Percentiles rank a stretch among this genome's conserved stretches.
These are phyloP conservation scores for Fonsecaea pugnacius DNA, from an alignment of 2,329 filamentous ascomycete species.

Conservation along the genomic window DNA sequence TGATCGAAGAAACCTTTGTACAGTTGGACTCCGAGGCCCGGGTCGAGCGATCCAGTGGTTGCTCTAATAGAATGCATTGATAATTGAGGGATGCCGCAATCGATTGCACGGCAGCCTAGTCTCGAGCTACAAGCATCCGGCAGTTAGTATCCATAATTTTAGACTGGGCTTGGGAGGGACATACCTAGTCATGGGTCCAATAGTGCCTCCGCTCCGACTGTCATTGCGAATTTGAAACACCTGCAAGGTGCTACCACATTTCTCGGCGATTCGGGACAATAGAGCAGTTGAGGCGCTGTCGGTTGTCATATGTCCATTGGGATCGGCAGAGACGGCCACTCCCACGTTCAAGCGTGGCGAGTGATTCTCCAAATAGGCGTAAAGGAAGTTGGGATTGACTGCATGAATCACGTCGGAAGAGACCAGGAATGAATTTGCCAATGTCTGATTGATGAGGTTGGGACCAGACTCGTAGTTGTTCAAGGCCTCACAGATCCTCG, in stretches of 20 bases:
- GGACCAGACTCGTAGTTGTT: constrained; percentile 47
- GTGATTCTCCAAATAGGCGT: constrained; percentile 82
- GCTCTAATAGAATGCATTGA: constrained; percentile 94
- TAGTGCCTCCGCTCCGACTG: constrained; percentile 83
- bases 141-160: neutral
- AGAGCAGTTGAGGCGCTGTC: constrained; percentile 84
- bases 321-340: constrained; percentile 76
- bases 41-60: constrained; percentile 82
- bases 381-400: constrained; percentile 90
- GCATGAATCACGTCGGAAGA: constrained; percentile 94
- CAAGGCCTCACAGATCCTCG: constrained; percentile 72
- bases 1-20: constrained; percentile 88
- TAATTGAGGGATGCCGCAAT: constrained; percentile 86
- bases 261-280: constrained; percentile 76
- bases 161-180: neutral
- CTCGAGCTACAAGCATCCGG: constrained; percentile 58
- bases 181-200: constrained; percentile 77
- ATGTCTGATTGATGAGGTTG: constrained; percentile 74
- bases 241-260: constrained; percentile 73
- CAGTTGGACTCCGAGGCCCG: constrained; percentile 82
- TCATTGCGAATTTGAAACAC: constrained; percentile 96
- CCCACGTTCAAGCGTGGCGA: constrained; percentile 87
- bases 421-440: constrained; percentile 88
- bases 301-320: constrained; percentile 95
- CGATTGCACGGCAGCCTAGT: constrained; percentile 80